These are phyloP conservation scores for Sonneratia alba DNA, from an alignment of 345 rosid species.

Conservation along the genomic window DNA sequence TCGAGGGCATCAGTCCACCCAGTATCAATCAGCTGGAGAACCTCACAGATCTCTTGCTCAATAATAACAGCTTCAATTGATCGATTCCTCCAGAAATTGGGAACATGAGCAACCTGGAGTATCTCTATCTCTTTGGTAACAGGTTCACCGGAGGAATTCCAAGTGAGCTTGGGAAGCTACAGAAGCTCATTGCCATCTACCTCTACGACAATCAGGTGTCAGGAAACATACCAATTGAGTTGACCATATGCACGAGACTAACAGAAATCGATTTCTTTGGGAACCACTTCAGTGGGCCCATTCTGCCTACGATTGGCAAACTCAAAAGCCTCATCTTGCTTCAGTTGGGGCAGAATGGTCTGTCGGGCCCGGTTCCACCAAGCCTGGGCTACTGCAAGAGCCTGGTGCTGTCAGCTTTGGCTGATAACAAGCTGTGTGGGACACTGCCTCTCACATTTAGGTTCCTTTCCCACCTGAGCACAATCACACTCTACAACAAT, in stretches of 20 bases:
- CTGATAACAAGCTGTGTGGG: constrained; percentile 72
- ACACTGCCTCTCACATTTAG: constrained; percentile 65
- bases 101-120: constrained; percentile 50
- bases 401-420: constrained; percentile 51
- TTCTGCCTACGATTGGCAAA: constrained; percentile 62
- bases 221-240: constrained; percentile 60
- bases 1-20: constrained; percentile 46
- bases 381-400: constrained; percentile 66
- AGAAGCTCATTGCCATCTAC: constrained; percentile 34
- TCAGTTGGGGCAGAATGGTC: constrained; percentile 74
- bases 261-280: constrained; percentile 60
- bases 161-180: constrained; percentile 48
- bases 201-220: constrained; percentile 71
- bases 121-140: constrained; percentile 50
- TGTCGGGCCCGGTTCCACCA: constrained; percentile 69
- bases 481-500: constrained; percentile 67
- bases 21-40: constrained; percentile 40
- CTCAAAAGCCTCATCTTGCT: constrained; percentile 53
- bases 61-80: constrained; percentile 46
- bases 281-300: constrained; percentile 56
- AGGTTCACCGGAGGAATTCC: constrained; percentile 58
- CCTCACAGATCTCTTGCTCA: constrained; percentile 33
- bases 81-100: constrained; percentile 44
- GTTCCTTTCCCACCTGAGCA: constrained; percentile 44
- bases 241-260: constrained; percentile 64